A percentile compares a stretch with the other conserved stretches of the same genome.
Evolutionary conservation across 139 green algal genomes (phyloP).

Genomic region (Chlorella ohadii): DNA sequence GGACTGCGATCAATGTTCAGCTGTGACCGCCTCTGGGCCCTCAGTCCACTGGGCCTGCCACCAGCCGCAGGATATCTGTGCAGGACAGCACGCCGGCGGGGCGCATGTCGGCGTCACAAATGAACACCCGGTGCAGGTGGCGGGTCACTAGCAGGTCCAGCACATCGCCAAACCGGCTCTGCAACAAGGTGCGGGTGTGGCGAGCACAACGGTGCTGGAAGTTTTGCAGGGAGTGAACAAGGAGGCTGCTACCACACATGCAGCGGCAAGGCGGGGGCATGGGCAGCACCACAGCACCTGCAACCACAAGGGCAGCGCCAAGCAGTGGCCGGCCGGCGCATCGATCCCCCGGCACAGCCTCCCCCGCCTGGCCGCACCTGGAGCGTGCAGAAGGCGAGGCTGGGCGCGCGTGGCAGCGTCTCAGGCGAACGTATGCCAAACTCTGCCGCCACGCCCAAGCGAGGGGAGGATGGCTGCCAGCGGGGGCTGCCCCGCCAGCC

Average conservation of each 20-base stretch:
- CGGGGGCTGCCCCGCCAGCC: not conserved
- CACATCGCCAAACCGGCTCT: not conserved
- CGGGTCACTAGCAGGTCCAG: not conserved
- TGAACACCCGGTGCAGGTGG: constrained; percentile 10
- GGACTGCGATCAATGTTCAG: too few species aligned
- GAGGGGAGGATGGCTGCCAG: not conserved
- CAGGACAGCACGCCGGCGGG: not conserved
- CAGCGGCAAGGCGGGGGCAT: too few species aligned
- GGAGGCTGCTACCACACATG: too few species aligned
- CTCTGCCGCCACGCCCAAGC: not conserved
- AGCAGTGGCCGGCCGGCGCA: too few species aligned
- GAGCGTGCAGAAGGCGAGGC: not conserved
- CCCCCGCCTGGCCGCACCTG: too few species aligned
- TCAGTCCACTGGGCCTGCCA: not conserved
- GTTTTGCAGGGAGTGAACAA: too few species aligned
- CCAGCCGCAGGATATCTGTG: constrained; percentile 14
- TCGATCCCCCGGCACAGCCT: too few species aligned
- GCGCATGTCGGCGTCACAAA: constrained; percentile 10
- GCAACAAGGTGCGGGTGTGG: not conserved
- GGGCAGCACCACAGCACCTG: too few species aligned
- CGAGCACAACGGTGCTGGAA: too few species aligned
- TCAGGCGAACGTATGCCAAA: not conserved
- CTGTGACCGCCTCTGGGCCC: too few species aligned
- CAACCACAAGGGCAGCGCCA: too few species aligned
- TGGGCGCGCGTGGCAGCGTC: not conserved